These are phyloP conservation scores for Leptomonas pyrrhocoris DNA, from an alignment of 208 protist genomes.

Conservation along the genomic window DNA sequence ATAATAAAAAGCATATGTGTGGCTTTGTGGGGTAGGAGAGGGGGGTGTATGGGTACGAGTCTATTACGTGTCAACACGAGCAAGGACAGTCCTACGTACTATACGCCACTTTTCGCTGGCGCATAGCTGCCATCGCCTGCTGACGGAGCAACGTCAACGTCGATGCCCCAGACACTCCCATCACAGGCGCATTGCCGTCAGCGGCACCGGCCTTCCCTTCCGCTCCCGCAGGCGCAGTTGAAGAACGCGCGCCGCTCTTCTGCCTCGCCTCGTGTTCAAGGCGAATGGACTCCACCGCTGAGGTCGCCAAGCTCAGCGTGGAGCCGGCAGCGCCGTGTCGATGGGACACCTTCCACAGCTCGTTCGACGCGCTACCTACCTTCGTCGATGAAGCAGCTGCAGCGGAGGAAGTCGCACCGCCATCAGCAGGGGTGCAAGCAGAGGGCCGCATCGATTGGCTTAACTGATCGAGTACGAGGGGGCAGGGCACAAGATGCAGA, in stretches of 20 bases:
- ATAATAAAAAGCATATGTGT: too few species aligned
- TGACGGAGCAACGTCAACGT: slow-evolving; percentile 24
- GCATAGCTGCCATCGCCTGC: slow-evolving; percentile 17
- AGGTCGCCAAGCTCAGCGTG: not conserved
- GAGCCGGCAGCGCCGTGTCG: not conserved
- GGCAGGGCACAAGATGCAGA: slow-evolving; percentile 23
- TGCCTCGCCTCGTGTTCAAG: slow-evolving; percentile 10
- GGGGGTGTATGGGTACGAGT: too few species aligned
- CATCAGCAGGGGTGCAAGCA: not conserved
- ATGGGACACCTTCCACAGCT: slow-evolving; percentile 12
- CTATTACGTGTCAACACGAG: not conserved
- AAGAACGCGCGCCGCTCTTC: not conserved
- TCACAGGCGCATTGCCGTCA: not conserved
- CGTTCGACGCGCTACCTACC: not conserved
- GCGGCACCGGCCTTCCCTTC: not conserved
- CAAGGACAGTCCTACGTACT: not conserved
- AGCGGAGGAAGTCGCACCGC: too few species aligned
- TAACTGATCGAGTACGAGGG: slow-evolving; percentile 18
- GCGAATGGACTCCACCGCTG: slow-evolving; percentile 22
- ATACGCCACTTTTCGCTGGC: slow-evolving; percentile 13
- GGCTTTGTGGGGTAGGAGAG: too few species aligned
- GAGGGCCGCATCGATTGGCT: not conserved
- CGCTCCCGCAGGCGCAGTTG: not conserved
- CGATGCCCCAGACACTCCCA: not conserved
- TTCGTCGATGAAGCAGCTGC: not conserved